Evolutionary conservation across 108 stramenopile genomes (phyloP).

Genomic region (Nitzschia sp.): DNA sequence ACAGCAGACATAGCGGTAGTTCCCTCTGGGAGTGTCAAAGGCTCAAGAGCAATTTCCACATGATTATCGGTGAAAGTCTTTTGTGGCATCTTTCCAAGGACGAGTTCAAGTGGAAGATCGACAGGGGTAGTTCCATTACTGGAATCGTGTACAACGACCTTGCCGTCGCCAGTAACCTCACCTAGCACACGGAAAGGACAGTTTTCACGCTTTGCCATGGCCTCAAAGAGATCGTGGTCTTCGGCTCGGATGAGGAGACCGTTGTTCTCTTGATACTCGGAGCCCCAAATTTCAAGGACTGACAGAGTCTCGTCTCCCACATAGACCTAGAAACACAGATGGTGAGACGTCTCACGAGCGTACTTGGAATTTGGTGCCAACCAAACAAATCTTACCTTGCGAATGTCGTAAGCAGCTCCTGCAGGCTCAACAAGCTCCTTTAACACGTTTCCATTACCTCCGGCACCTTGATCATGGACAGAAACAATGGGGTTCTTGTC

Average conservation of each 20-base stretch:
- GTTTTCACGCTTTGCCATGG: conserved; percentile 91
- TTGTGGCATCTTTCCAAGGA: conserved; percentile 97
- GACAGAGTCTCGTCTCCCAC: conserved; percentile 94
- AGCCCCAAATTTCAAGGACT: conserved; percentile 97
- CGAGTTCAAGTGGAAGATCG: conserved; percentile 93
- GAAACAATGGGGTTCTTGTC: conserved; percentile 95
- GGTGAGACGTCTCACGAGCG: not conserved
- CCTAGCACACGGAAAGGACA: conserved; percentile 90
- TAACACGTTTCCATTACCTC: conserved; percentile 98
- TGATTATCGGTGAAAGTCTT: conserved; percentile 92
- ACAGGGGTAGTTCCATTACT: conserved; percentile 89
- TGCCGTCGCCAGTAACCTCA: conserved; percentile 89
- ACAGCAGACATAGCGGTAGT: conserved; percentile 69
- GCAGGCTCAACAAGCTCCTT: conserved; percentile 99
- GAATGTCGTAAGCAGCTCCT: conserved; percentile 92
- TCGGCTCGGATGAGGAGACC: conserved; percentile 86
- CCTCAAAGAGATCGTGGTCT: conserved; percentile 73
- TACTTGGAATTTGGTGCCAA: not conserved
- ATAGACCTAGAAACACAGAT: conserved; percentile 9
- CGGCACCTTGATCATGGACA: conserved; percentile 98
- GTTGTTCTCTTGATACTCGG: conserved; percentile 99
- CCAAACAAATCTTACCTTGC: conserved; percentile 62
- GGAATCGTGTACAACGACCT: conserved; percentile 91
- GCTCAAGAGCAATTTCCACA: conserved; percentile 50
- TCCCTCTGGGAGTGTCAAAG: conserved; percentile 69